Evolutionary conservation across 2,329 filamentous ascomycete species (phyloP).

Genomic region (Penicillium sp.): DNA sequence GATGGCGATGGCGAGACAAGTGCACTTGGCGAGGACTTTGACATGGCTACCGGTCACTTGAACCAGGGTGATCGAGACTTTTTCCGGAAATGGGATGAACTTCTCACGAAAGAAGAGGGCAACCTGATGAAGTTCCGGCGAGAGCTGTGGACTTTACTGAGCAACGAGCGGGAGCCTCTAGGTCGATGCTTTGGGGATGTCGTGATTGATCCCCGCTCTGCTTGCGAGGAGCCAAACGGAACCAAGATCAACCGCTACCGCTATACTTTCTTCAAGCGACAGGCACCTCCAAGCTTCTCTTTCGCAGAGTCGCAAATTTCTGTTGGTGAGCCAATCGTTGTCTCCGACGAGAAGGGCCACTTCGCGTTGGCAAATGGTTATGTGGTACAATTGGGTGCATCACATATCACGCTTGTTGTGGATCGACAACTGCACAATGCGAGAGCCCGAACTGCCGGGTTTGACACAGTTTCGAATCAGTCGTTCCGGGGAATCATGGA

Average conservation of each 20-base stretch:
- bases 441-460: slow-evolving; percentile 70
- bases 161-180: slow-evolving; percentile 78
- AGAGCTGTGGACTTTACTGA: slow-evolving; percentile 96
- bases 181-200: slow-evolving; percentile 89
- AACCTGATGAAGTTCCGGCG: slow-evolving; percentile 82
- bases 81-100: slow-evolving; percentile 89
- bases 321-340: slow-evolving; percentile 87
- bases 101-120: slow-evolving; percentile 91
- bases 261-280: slow-evolving; percentile 79
- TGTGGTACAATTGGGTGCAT: slow-evolving; percentile 72
- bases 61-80: slow-evolving; percentile 73
- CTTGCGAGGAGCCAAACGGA: slow-evolving; percentile 64
- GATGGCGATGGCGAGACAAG: slow-evolving; percentile 77
- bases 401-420: slow-evolving; percentile 80
- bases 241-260: slow-evolving; percentile 87
- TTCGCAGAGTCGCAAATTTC: slow-evolving; percentile 88
- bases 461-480: slow-evolving; percentile 75
- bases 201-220: slow-evolving; percentile 74
- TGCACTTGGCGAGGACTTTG: slow-evolving; percentile 76
- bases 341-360: slow-evolving; percentile 92
- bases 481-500: slow-evolving; percentile 91
- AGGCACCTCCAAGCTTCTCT: slow-evolving; percentile 63
- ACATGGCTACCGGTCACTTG: slow-evolving; percentile 76
- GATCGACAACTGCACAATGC: slow-evolving; percentile 87
- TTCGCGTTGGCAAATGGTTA: slow-evolving; percentile 93